Evolutionary conservation across 306 rosid genomes (phyloP).

Genomic region (Acacia melanoxylon): DNA sequence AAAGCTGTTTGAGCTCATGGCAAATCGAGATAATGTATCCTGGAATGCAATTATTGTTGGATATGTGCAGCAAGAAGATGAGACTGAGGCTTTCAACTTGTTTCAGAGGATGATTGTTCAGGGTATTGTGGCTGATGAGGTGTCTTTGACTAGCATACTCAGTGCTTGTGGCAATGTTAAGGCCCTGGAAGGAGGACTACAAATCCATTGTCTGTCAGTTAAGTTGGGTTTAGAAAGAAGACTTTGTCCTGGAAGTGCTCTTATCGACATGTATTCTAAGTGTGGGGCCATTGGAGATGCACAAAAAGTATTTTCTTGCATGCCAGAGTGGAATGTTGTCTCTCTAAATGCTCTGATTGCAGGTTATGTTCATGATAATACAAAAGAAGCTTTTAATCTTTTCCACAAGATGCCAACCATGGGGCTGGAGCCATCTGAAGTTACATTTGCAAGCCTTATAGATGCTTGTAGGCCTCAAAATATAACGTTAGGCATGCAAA

Average conservation of each 20-base stretch:
- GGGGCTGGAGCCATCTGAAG: constrained; percentile 65
- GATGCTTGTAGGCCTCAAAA: constrained; percentile 56
- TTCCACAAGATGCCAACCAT: constrained; percentile 53
- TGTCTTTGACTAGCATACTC: constrained; percentile 75
- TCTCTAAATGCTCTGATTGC: constrained; percentile 74
- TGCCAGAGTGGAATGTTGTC: constrained; percentile 62
- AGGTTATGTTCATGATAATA: constrained; percentile 55
- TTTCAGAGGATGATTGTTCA: constrained; percentile 61
- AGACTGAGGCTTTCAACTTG: constrained; percentile 59
- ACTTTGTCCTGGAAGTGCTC: constrained; percentile 75
- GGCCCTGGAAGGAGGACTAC: constrained; percentile 52
- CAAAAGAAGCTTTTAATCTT: constrained; percentile 53
- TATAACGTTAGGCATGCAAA: constrained; percentile 62
- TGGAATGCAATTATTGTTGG: constrained; percentile 92
- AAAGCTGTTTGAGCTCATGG: constrained; percentile 69
- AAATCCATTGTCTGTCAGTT: constrained; percentile 66
- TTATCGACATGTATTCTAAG: constrained; percentile 83
- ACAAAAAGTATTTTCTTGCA: constrained; percentile 46
- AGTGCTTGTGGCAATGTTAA: constrained; percentile 75
- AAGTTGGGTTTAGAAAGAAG: constrained; percentile 72
- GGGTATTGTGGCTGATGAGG: constrained; percentile 67
- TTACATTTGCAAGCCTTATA: constrained; percentile 68
- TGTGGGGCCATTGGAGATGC: constrained; percentile 57
- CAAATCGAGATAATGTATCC: constrained; percentile 63
- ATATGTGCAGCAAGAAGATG: constrained; percentile 64